Base-by-base conservation (phyloP, 352 stramenopile species). In the Pythium rishiriense region DNA sequence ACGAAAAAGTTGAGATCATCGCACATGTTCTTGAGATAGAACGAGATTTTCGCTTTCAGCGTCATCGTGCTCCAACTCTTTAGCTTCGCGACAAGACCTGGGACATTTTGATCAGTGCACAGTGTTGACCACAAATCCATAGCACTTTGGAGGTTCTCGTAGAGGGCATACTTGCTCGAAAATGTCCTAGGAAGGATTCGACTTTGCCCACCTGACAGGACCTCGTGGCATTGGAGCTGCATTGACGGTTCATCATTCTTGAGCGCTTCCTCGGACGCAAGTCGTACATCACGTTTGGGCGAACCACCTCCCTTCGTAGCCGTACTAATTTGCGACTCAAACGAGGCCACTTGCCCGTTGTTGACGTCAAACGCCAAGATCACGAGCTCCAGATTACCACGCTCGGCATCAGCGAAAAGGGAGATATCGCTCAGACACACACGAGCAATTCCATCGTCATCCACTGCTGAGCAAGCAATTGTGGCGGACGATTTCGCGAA, bases 1-100 rank as follows among this genome's bases (percentile, higher is more conserved):
- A 69, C 24, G 46, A 62, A 69, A n/a, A 69, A 49, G 46, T 69
- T 69, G 28, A 69, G 39, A 24, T 69, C 62, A 28, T 69, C 62
- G 8, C 49, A 58, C 1, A 54, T 35, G 54, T 69, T 69, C 29
- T 50, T 53, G 3, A 45, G 24, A 29, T 64, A 69, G 48, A 69
- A 69, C 54, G 22, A 35, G 7, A 59, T 29, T 19, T 64, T 63
- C 6, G 47, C 62, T 9, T 54, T 43, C 37, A n/a, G 29, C 7
- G n/a, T 59, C 62, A 64, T 45, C 4, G 11, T 33, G 3, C 26
- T 19, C 62, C 62, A 69, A 1, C 6, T 8, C n/a, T 60, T 69
- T 3, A 69, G n/a, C n/a, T 69, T 19, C 26, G 15, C 31, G 8
- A 54, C 28, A 2, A 69, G 33, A 1, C 47, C 53, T 0, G 53